phyloP scores from a whole-genome alignment of 441 rosid species.

The Aquilaria agallochum region DNA sequence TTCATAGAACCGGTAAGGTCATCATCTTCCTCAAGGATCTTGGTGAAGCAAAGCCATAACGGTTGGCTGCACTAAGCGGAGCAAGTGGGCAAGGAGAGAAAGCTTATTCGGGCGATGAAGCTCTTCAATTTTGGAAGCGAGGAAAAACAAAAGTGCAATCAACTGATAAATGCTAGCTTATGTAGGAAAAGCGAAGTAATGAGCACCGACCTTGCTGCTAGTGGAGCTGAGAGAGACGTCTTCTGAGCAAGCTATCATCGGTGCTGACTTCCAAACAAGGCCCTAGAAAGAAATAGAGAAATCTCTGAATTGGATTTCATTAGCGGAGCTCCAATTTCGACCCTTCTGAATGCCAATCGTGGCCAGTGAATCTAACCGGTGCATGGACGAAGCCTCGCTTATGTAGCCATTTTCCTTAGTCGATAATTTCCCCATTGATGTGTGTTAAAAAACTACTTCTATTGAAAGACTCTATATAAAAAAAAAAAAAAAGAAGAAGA shows the following conservation, averaged over 20 bases:
- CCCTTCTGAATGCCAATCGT: constrained; percentile 1
- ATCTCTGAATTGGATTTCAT: not conserved
- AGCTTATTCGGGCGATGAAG: no score
- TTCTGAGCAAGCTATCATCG: constrained; percentile 6
- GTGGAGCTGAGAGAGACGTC: constrained; percentile 24
- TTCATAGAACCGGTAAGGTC: no score
- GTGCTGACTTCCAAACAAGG: constrained; percentile 3
- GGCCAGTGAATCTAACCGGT: constrained; percentile 1
- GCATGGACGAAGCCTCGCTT: not conserved
- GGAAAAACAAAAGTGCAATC: no score
- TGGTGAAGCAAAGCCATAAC: no score
- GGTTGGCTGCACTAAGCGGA: no score
- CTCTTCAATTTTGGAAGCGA: no score
- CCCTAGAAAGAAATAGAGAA: constrained; percentile 1
- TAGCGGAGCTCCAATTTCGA: not conserved
- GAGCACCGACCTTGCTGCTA: constrained; percentile 26
- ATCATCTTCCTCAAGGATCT: no score
- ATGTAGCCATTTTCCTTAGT: no score
- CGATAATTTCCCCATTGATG: no score
- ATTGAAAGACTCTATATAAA: constrained; percentile 3
- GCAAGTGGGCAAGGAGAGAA: no score
- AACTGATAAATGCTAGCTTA: constrained; percentile 9
- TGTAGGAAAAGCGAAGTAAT: constrained; percentile 32
- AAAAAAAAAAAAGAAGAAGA: not conserved
- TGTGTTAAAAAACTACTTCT: not conserved